Evolutionary conservation across 2,329 filamentous ascomycete species (phyloP).

Genomic region (Huntiella abstrusa): DNA sequence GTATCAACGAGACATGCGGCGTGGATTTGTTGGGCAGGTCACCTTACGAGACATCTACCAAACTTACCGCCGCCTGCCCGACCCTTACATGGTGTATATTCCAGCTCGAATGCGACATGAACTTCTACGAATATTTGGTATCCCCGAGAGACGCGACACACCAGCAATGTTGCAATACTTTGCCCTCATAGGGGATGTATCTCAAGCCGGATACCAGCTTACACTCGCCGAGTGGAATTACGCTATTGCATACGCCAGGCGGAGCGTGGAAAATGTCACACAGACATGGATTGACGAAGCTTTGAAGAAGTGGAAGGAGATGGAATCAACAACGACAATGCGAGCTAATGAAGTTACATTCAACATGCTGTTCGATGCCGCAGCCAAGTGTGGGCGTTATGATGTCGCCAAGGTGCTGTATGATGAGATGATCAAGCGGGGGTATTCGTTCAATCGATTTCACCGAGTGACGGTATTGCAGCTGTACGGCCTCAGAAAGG

Average conservation of each 20-base stretch:
- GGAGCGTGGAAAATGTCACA: constrained; percentile 35
- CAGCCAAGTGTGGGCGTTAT: constrained; percentile 71
- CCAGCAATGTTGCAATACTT: constrained; percentile 66
- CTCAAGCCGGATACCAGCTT: constrained; percentile 50
- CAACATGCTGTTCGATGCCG: constrained; percentile 79
- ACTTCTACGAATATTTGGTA: constrained; percentile 50
- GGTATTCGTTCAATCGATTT: constrained; percentile 52
- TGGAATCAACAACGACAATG: constrained; percentile 56
- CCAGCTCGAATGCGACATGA: constrained; percentile 35
- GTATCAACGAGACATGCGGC: constrained; percentile 16
- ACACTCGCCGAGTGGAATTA: constrained; percentile 59
- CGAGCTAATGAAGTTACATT: constrained; percentile 63
- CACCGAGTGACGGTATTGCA: constrained; percentile 70
- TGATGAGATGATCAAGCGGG: constrained; percentile 56
- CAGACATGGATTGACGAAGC: constrained; percentile 25
- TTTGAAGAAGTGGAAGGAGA: constrained; percentile 67
- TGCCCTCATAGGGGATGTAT: constrained; percentile 66
- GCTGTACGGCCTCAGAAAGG: constrained; percentile 57
- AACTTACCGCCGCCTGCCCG: constrained; percentile 30
- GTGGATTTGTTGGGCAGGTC: constrained; percentile 22
- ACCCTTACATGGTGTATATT: constrained; percentile 32
- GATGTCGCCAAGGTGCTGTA: constrained; percentile 68
- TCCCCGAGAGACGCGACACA: constrained; percentile 35
- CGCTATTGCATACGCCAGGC: constrained; percentile 61
- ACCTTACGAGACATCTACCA: constrained; percentile 28